Evolutionary conservation across 306 rosid genomes (phyloP).

Genomic region (Morella rubra): DNA sequence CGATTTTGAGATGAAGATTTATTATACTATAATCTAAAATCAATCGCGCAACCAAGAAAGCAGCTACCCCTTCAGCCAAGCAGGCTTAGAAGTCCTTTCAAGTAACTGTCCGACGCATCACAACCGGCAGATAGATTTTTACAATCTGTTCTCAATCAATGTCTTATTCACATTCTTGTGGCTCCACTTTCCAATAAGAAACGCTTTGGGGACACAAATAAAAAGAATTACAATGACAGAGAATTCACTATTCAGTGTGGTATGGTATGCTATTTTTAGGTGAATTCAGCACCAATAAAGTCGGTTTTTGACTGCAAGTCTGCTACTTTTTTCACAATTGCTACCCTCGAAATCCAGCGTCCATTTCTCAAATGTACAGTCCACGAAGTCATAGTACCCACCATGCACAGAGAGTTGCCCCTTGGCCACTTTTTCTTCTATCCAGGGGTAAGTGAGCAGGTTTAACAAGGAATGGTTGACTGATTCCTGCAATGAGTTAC

Average conservation of each 20-base stretch:
- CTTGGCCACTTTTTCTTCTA: conserved; percentile 73
- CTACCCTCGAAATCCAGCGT: conserved; percentile 71
- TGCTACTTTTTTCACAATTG: conserved; percentile 41
- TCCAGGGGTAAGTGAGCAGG: conserved; percentile 95
- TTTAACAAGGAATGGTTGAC: conserved; percentile 66
- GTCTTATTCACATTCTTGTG: background rate
- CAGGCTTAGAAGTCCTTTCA: background rate
- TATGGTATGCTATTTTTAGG: background rate
- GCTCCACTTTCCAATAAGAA: background rate
- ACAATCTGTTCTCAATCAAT: no score
- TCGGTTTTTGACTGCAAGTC: conserved; percentile 54
- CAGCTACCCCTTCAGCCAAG: no score
- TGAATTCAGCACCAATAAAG: conserved; percentile 62
- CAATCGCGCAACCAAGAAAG: no score
- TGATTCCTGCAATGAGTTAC: conserved; percentile 55
- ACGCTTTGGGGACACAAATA: background rate
- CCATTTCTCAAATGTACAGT: conserved; percentile 98
- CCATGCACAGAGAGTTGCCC: conserved; percentile 75
- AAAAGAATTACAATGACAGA: no score
- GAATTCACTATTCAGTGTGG: no score
- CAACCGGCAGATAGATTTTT: no score
- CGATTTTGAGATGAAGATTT: no score
- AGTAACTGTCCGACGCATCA: no score
- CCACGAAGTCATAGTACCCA: conserved; percentile 82
- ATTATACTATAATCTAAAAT: no score